Evolutionary conservation across 768 basidiomycete species (phyloP), one percentile per base, ranked within the genome.

Genomic region (Pleurotus cornucopiae): DNA sequence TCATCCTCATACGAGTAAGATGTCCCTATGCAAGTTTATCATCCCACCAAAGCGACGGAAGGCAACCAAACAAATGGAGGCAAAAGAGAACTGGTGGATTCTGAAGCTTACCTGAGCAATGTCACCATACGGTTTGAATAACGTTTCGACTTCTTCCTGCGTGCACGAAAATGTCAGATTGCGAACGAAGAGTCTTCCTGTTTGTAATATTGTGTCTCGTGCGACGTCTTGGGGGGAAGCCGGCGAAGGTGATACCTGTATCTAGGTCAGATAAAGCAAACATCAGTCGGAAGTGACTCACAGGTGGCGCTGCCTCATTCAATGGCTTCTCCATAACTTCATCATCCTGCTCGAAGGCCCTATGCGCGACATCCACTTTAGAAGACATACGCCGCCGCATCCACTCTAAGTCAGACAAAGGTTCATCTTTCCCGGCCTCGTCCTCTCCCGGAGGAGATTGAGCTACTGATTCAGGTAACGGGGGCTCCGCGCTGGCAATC

Each of bases 151-250:
- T 49, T 97, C 94, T 2, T 75, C 69, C 14, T 88, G 81, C 5
- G 88, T 86, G 56, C 89, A 91, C 0, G 86, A 82, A 64, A 94
- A 98, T 0, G 94, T 78, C n/a, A 99, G 71, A 66, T 98, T 99
- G n/a, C 97, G 91, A 4, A 99, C 73, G 65, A 98, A 98, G 2
- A 98, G 73, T 3, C 95, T 83, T 1, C 83, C 79, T 0, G 94
- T 95, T 56, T 80, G 78, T 4, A 87, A 71, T 52, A 96, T 88
- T 1, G 85, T 82, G 34, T 77, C 74, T 49, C 66, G 71, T 3
- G 70, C 73, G 2, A 71, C 59, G 48, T 83, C 77, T 3, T 59
- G 45, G 7, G 67, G 47, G 9, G 62, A 11, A 6, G 40, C 34
- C 1, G 26, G 56, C 52, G 45, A 38, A 48, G 46, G 59, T 6